Evolutionary conservation across 1,284 basidiomycete species (phyloP).

Genomic region (Trichosporon asahii): DNA sequence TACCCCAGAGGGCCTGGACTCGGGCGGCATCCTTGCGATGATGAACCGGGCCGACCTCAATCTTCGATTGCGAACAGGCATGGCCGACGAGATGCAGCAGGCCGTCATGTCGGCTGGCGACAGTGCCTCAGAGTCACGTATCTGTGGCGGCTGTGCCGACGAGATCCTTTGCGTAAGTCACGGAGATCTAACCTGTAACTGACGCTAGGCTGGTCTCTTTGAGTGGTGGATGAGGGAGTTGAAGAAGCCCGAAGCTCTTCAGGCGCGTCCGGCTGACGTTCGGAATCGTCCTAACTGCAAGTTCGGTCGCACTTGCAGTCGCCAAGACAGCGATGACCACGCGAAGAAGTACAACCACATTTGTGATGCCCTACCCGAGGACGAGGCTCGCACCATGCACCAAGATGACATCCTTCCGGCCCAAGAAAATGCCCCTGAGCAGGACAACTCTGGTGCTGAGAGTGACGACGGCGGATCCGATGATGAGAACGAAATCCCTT

Average conservation of each 20-base stretch:
- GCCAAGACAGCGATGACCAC: constrained; percentile 23
- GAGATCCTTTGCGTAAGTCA: constrained; percentile 27
- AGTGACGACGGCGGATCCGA: constrained; percentile 11
- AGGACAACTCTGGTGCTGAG: neutral
- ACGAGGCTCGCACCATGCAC: constrained; percentile 19
- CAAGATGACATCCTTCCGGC: constrained; percentile 24
- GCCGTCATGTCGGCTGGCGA: constrained; percentile 21
- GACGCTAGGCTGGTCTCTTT: constrained; percentile 24
- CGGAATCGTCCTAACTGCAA: constrained; percentile 27
- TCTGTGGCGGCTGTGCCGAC: constrained; percentile 28
- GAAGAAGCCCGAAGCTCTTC: constrained; percentile 23
- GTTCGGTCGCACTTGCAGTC: constrained; percentile 23
- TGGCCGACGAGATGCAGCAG: constrained; percentile 28
- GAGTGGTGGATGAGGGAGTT: constrained; percentile 33
- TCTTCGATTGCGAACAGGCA: constrained; percentile 23
- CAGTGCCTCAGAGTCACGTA: constrained; percentile 10
- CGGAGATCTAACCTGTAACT: neutral
- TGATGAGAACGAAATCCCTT: constrained; percentile 12
- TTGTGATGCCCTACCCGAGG: constrained; percentile 21
- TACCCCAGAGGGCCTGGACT: constrained; percentile 19
- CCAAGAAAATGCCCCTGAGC: neutral
- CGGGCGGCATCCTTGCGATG: constrained; percentile 27
- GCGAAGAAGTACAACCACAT: constrained; percentile 32
- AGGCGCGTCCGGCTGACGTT: constrained; percentile 14
- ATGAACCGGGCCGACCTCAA: constrained; percentile 29